Evolutionary conservation across 129 eudicot species (phyloP).

Genomic region (Centrapalus pauciflorus): DNA sequence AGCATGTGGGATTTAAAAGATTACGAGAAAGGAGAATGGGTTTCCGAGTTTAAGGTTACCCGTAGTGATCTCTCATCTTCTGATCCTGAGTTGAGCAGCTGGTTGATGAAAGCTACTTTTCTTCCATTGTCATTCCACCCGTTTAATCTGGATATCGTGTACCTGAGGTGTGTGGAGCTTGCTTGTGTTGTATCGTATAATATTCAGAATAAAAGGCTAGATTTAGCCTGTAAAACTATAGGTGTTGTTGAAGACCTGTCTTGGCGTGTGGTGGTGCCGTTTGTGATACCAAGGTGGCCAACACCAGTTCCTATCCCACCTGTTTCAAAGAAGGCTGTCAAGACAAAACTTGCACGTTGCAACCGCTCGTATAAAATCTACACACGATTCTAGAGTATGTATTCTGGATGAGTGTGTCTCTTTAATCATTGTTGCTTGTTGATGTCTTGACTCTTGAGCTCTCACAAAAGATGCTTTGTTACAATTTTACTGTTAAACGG

Average conservation of each 20-base stretch:
- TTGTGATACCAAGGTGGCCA: slow-evolving; percentile 55
- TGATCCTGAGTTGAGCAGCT: slow-evolving; percentile 25
- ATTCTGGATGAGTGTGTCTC: not conserved
- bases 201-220: slow-evolving; percentile 26
- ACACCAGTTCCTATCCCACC: slow-evolving; percentile 42
- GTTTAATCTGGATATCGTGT: slow-evolving; percentile 36
- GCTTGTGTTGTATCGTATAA: slow-evolving; percentile 42
- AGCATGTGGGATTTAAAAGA: slow-evolving; percentile 46
- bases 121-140: slow-evolving; percentile 48
- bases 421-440: slow-evolving; percentile 13
- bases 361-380: not conserved
- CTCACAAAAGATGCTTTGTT: slow-evolving; percentile 8
- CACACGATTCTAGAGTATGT: slow-evolving; percentile 11
- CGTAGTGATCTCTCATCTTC: slow-evolving; percentile 41
- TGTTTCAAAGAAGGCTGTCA: slow-evolving; percentile 11
- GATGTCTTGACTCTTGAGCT: not conserved
- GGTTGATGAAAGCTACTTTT: slow-evolving; percentile 26
- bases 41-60: slow-evolving; percentile 32
- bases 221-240: slow-evolving; percentile 32
- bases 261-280: slow-evolving; percentile 56
- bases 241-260: slow-evolving; percentile 44
- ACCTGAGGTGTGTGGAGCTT: slow-evolving; percentile 42
- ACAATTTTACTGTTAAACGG: not conserved
- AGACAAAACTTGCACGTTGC: slow-evolving; percentile 14
- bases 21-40: slow-evolving; percentile 46